A percentile compares a stretch with the other conserved stretches of the same genome.
Conservation (phyloP, 1,284 basidiomycete genomes). For the Microbotryum silenes-acaulis region DNA sequence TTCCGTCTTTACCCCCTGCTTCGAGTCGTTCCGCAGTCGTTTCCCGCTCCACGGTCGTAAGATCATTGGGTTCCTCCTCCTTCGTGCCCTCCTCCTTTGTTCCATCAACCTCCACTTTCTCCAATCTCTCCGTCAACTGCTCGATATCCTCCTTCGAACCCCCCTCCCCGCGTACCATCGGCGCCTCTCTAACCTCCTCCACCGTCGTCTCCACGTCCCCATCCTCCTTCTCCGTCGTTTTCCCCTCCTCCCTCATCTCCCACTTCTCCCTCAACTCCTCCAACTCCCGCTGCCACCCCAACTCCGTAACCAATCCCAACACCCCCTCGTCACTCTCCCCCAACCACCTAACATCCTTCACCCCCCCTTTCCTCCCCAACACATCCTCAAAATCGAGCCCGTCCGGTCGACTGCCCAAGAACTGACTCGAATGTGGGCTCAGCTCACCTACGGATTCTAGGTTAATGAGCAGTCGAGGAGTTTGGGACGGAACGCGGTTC, state of each 20-base stretch:
- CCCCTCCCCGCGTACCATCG: neutral
- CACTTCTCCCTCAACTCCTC: slow-evolving; percentile 13
- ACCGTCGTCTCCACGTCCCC: slow-evolving; percentile 12
- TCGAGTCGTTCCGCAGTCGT: no score
- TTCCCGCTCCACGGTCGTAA: no score
- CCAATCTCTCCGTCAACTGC: neutral
- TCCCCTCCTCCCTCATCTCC: slow-evolving; percentile 6
- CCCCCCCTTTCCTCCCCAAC: slow-evolving; percentile 14
- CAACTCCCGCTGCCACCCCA: slow-evolving; percentile 31
- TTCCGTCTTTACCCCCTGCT: no score
- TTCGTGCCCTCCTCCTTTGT: neutral
- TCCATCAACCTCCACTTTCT: slow-evolving; percentile 11
- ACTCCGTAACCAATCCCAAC: slow-evolving; percentile 11
- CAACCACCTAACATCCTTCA: slow-evolving; percentile 27
- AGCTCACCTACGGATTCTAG: slow-evolving; percentile 48
- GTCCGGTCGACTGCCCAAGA: neutral
- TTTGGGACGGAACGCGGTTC: slow-evolving; percentile 41
- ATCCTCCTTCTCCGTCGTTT: slow-evolving; percentile 1
- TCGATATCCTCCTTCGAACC: neutral
- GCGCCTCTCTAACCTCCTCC: slow-evolving; percentile 7
- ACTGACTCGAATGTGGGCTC: neutral
- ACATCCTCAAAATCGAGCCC: slow-evolving; percentile 33
- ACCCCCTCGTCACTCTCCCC: slow-evolving; percentile 29
- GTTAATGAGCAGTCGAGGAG: slow-evolving; percentile 50
- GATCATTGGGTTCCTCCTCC: neutral